Base-by-base conservation (phyloP, 768 basidiomycete genomes). In the Agaricus sinodeliciosus region DNA sequence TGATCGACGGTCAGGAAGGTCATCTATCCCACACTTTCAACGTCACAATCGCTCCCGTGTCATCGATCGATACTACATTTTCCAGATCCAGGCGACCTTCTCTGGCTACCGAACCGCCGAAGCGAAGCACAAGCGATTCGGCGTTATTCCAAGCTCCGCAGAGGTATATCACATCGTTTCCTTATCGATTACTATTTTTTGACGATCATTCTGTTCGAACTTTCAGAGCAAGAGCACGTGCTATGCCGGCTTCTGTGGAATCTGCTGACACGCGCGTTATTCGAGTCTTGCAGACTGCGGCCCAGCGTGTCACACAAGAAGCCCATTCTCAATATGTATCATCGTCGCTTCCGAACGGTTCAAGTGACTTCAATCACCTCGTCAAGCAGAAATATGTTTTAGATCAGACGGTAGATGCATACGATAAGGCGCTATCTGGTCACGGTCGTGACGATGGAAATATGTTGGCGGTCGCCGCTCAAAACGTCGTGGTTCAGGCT, bases 301-400 rank as follows among this genome's bases (percentile, higher is more conserved):
- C 85, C 28, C 84, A 87, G 60, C 84, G 85, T 41, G 85, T 91
- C 19, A 85, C 84, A 9, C 82, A 85, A 62, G 82, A 86, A 62
- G 82, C 74, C 3, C 83, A 86, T 58, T 81, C 79, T 5, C 85
- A 87, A 61, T 75, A 82, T 40, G 78, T 83, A 50, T 78, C 76
- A 15, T 70, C 74, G 16, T 70, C 71, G 19, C 69, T 67, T 26
- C 73, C 76, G n/a, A 76, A 72, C 22, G 3, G 22, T 31, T 11
- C 31, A 49, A 60, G 67, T 53, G 67, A 64, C 51, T 64, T 87
- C 9, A 79, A 85, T 61, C 82, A 82, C 22, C 78, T 92, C 48
- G 84, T 79, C 46, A 88, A 87, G 65, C 89, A 91, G 70, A 88
- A 87, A 60, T 82, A 89, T 58, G 86, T 91, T 52, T 74, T 92